phyloP scores from a whole-genome alignment of 257 asterid species.

The Plantago major region DNA sequence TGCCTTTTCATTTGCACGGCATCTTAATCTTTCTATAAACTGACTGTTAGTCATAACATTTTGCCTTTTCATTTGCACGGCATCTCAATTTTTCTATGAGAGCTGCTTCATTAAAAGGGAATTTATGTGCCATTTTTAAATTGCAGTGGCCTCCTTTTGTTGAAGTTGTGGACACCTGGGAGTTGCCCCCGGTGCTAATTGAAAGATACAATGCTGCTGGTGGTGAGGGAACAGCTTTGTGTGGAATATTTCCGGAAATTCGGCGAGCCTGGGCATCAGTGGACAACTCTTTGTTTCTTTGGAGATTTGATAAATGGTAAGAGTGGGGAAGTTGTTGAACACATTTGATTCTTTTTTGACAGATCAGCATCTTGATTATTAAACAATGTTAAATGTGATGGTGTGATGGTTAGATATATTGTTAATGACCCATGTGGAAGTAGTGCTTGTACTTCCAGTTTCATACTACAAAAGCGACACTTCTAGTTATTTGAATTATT shows the following conservation, averaged over 20 bases:
- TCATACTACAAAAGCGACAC: too few relatives aligned
- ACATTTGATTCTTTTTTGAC: neutral
- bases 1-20: too few relatives aligned
- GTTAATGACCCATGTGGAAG: too few relatives aligned
- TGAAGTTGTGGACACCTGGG: constrained; percentile 94
- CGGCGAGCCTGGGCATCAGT: constrained; percentile 99
- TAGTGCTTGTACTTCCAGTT: too few relatives aligned
- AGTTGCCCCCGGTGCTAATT: constrained; percentile 82
- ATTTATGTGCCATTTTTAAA: constrained; percentile 19
- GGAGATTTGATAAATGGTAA: constrained; percentile 98
- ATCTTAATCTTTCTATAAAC: neutral
- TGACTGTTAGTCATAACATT: too few relatives aligned
- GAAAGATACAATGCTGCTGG: constrained; percentile 90
- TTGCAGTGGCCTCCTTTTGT: constrained; percentile 94
- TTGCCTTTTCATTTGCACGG: too few relatives aligned
- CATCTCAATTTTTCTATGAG: neutral
- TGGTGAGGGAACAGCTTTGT: constrained; percentile 95
- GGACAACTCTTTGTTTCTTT: constrained; percentile 81
- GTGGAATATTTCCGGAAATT: constrained; percentile 96
- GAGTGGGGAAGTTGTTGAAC: constrained; percentile 18
- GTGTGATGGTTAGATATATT: too few relatives aligned
- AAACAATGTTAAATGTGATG: too few relatives aligned
- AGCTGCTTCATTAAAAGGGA: neutral
- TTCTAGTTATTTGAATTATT: too few relatives aligned
- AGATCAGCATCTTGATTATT: too few relatives aligned